phyloP scores from a whole-genome alignment of 352 stramenopile species.

The Globisporangium apiculatum region DNA sequence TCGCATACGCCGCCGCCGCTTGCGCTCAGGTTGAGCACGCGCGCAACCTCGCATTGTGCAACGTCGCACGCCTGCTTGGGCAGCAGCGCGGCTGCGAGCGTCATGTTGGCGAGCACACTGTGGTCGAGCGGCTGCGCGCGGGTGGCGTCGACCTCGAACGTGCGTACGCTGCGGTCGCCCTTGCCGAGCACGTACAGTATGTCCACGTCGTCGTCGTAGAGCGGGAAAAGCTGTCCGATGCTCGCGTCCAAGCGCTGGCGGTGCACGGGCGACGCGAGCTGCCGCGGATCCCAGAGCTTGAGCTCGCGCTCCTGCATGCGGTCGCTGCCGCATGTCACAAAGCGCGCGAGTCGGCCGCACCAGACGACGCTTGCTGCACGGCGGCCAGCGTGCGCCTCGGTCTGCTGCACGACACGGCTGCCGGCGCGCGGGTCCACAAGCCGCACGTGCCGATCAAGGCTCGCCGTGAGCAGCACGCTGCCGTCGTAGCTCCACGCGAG shows the following conservation, averaged over 20 bases:
- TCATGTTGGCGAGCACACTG: slow-evolving; percentile 41
- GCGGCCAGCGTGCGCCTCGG: slow-evolving; percentile 40
- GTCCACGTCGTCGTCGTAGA: slow-evolving; percentile 61
- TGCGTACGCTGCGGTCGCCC: slow-evolving; percentile 52
- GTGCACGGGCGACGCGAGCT: slow-evolving; percentile 37
- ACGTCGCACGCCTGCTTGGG: slow-evolving; percentile 51
- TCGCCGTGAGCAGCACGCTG: slow-evolving; percentile 32
- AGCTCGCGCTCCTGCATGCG: slow-evolving; percentile 65
- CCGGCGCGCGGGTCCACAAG: slow-evolving; percentile 44
- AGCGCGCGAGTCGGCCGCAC: slow-evolving; percentile 43
- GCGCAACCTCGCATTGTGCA: slow-evolving; percentile 50
- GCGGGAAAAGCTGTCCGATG: slow-evolving; percentile 56
- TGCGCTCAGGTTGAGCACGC: slow-evolving; percentile 52
- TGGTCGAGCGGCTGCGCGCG: slow-evolving; percentile 47
- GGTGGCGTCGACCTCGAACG: slow-evolving; percentile 50
- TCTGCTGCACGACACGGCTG: slow-evolving; percentile 2
- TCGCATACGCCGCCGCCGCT: slow-evolving; percentile 41
- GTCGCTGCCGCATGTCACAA: slow-evolving; percentile 56
- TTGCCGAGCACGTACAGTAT: slow-evolving; percentile 66
- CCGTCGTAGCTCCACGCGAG: slow-evolving; percentile 71
- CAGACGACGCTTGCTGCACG: slow-evolving; percentile 45
- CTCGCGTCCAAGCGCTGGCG: slow-evolving; percentile 59
- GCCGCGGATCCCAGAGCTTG: slow-evolving; percentile 71
- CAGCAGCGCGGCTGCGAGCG: slow-evolving; percentile 41
- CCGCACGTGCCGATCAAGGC: slow-evolving; percentile 38